phyloP scores from a whole-genome alignment of 345 rosid genomes.

The Populus nigra region DNA sequence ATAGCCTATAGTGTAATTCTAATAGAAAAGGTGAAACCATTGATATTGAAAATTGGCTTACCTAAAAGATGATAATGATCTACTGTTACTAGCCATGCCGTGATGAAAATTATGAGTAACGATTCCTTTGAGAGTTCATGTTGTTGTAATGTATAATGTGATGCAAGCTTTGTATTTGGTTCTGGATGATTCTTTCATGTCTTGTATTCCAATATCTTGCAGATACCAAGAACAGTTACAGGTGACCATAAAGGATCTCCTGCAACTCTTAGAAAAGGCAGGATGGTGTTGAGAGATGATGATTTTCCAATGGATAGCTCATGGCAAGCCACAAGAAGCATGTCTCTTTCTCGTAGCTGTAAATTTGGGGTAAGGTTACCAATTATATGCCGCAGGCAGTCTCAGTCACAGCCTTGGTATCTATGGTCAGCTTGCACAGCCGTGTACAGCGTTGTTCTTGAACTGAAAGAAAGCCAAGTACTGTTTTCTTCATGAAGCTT shows the following conservation, averaged over 20 bases:
- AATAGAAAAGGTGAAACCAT: too few relatives aligned
- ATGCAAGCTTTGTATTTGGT: too few relatives aligned
- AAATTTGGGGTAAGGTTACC: conserved; percentile 51
- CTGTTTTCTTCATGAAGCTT: neutral
- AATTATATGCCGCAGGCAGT: conserved; percentile 53
- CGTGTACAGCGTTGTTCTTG: conserved; percentile 20
- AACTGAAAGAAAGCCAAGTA: conserved; percentile 25
- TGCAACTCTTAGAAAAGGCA: conserved; percentile 26
- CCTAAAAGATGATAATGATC: too few relatives aligned
- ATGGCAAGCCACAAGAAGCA: conserved; percentile 33
- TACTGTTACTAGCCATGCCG: too few relatives aligned
- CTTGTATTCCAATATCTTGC: conserved; percentile 25
- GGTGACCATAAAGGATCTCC: conserved; percentile 26
- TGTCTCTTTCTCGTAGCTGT: conserved; percentile 37
- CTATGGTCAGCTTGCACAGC: conserved; percentile 47
- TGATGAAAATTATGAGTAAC: too few relatives aligned
- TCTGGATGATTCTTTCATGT: too few relatives aligned
- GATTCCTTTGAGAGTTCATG: too few relatives aligned
- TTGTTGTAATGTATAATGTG: too few relatives aligned
- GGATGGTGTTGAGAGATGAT: conserved; percentile 27
- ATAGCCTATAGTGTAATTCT: too few relatives aligned
- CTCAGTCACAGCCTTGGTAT: conserved; percentile 42
- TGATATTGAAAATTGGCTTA: too few relatives aligned
- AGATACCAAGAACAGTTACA: conserved; percentile 30
- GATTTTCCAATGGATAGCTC: conserved; percentile 30